A percentile compares a stretch with the other conserved stretches of the same genome.
phyloP scores from a whole-genome alignment of 2,329 filamentous ascomycete genomes.

The Colletotrichum theobromicola region DNA sequence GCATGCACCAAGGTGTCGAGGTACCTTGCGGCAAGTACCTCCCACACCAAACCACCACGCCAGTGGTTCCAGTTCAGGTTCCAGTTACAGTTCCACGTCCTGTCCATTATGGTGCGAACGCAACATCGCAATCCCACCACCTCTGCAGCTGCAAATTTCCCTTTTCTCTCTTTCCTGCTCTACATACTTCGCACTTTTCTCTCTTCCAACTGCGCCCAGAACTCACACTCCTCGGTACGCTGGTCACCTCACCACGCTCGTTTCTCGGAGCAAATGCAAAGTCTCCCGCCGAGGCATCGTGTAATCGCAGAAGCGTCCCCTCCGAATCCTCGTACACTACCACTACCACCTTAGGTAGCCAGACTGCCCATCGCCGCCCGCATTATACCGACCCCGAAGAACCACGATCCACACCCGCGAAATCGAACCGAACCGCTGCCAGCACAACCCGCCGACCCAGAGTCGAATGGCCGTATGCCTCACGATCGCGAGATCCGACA shows the following conservation, averaged over 20 bases:
- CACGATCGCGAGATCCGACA: slow-evolving; percentile 10
- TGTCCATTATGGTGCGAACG: slow-evolving; percentile 4
- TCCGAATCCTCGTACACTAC: neutral
- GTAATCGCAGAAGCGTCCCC: slow-evolving; percentile 3
- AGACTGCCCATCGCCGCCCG: neutral
- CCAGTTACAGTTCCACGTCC: slow-evolving; percentile 18
- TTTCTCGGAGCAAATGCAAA: slow-evolving; percentile 1
- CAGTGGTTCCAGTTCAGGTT: slow-evolving; percentile 11
- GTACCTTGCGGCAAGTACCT: neutral
- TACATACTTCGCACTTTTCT: neutral
- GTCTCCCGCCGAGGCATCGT: neutral
- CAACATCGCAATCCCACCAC: slow-evolving; percentile 16
- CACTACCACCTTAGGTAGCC: neutral
- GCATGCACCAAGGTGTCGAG: neutral
- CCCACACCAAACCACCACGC: slow-evolving; percentile 8
- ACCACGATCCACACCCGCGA: neutral
- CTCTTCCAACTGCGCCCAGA: neutral
- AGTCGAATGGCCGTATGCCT: slow-evolving; percentile 20
- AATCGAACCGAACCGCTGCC: neutral
- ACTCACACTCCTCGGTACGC: neutral
- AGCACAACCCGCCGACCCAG: neutral
- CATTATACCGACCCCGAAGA: neutral
- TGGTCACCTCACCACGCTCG: neutral
- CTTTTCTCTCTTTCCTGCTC: neutral
- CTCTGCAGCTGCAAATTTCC: slow-evolving; percentile 9